Conservation (phyloP, 805 yeast genomes). For the Sungouiella thailandica region DNA sequence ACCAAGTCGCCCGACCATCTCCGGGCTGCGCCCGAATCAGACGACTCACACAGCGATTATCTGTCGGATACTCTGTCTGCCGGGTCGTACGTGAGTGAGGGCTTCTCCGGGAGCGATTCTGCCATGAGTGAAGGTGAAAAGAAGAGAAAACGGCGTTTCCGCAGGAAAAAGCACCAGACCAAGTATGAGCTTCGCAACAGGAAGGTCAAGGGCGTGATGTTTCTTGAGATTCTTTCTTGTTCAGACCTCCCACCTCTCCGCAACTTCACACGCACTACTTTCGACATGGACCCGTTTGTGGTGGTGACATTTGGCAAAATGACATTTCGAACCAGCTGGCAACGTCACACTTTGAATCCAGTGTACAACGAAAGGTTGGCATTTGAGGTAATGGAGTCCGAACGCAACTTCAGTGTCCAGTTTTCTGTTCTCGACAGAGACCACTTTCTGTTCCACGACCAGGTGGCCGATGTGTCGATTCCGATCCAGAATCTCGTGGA, state of each 20-base stretch:
- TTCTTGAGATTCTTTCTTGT: constrained; percentile 70
- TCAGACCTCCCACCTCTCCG: constrained; percentile 73
- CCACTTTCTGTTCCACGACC: constrained; percentile 74
- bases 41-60: background rate
- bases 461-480: constrained; percentile 63
- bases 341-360: constrained; percentile 78
- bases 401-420: constrained; percentile 57
- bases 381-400: constrained; percentile 68
- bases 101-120: constrained; percentile 6
- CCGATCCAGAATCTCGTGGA: constrained; percentile 47
- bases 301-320: constrained; percentile 86
- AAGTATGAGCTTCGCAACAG: constrained; percentile 36
- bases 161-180: constrained; percentile 2
- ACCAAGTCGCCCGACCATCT: background rate
- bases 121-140: constrained; percentile 1
- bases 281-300: constrained; percentile 96
- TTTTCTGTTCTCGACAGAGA: constrained; percentile 83
- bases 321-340: constrained; percentile 81
- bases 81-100: constrained; percentile 2
- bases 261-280: constrained; percentile 67
- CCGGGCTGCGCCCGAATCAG: background rate
- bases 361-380: constrained; percentile 74
- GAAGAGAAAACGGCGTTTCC: constrained; percentile 4
- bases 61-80: constrained; percentile 12
- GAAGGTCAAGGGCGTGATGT: constrained; percentile 62